Evolutionary conservation across 192 early-diverging fungal genomes (phyloP).

Genomic region (Coemansia interrupta): DNA sequence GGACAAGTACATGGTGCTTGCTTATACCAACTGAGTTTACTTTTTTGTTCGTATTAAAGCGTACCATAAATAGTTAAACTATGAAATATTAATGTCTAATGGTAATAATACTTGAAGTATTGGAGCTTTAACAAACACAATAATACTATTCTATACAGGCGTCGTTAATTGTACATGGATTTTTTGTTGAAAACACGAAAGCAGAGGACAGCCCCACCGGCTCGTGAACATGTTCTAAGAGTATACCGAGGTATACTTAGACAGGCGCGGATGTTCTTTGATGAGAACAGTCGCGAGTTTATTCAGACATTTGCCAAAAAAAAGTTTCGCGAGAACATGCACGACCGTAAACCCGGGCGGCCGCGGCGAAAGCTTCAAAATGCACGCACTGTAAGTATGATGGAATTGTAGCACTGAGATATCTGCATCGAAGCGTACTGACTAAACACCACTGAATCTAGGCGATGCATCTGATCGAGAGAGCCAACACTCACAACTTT

Average conservation of each 20-base stretch:
- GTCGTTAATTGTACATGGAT: neutral
- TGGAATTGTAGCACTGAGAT: neutral
- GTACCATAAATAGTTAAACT: too few species aligned
- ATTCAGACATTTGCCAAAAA: constrained; percentile 26
- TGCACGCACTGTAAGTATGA: constrained; percentile 13
- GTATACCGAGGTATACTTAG: constrained; percentile 37
- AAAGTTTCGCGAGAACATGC: constrained; percentile 21
- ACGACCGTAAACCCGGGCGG: constrained; percentile 22
- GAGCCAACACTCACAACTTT: constrained; percentile 34
- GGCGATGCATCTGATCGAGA: constrained; percentile 27
- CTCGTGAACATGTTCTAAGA: constrained; percentile 11
- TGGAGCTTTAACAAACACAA: neutral
- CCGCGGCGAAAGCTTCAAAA: constrained; percentile 15
- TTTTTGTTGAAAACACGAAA: constrained; percentile 13
- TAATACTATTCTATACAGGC: neutral
- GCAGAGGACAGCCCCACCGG: neutral
- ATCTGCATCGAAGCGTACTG: neutral
- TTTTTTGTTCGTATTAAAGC: neutral
- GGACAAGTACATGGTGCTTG: constrained; percentile 48
- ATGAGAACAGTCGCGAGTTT: constrained; percentile 38
- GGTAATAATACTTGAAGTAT: too few species aligned
- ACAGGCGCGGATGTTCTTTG: constrained; percentile 41
- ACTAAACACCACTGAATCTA: neutral
- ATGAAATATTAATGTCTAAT: too few species aligned
- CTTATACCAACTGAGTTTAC: constrained; percentile 18